phyloP scores from a whole-genome alignment of 2,329 filamentous ascomycete genomes.

The Grosmannia huntii region DNA sequence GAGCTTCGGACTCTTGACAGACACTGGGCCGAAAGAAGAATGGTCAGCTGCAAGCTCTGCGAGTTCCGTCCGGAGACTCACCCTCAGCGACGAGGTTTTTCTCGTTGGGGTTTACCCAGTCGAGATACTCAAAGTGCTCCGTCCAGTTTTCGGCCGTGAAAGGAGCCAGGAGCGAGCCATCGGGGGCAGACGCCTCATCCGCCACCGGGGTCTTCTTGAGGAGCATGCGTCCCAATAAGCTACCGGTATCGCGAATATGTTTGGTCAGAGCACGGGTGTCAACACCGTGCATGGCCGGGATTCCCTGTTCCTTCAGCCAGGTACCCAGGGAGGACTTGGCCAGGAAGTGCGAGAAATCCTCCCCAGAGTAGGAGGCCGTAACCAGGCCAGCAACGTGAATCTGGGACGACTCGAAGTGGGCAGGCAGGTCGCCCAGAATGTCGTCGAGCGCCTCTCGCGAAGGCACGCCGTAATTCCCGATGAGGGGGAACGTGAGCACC shows the following conservation, averaged over 20 bases:
- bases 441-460: constrained; percentile 74
- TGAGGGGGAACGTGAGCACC: constrained; percentile 88
- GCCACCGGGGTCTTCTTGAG: constrained; percentile 42
- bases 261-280: constrained; percentile 92
- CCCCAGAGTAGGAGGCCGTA: constrained; percentile 80
- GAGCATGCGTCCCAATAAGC: constrained; percentile 87
- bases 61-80: constrained; percentile 35
- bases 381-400: constrained; percentile 93
- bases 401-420: constrained; percentile 82
- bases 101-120: constrained; percentile 85
- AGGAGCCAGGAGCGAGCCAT: constrained; percentile 19
- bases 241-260: constrained; percentile 83
- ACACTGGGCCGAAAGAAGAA: constrained; percentile 47
- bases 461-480: constrained; percentile 96
- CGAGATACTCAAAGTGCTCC: constrained; percentile 61
- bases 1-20: constrained; percentile 72
- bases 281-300: constrained; percentile 89
- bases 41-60: constrained; percentile 11
- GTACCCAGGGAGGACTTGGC: constrained; percentile 79
- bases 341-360: constrained; percentile 91
- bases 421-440: constrained; percentile 72
- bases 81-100: constrained; percentile 91
- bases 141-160: constrained; percentile 27
- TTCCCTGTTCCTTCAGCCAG: constrained; percentile 92
- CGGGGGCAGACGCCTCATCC: constrained; percentile 16